Percentiles rank a stretch among this genome's conserved stretches.
phyloP scores from a whole-genome alignment of 176 grass and related monocot species.

The Microstegium vimineum region DNA sequence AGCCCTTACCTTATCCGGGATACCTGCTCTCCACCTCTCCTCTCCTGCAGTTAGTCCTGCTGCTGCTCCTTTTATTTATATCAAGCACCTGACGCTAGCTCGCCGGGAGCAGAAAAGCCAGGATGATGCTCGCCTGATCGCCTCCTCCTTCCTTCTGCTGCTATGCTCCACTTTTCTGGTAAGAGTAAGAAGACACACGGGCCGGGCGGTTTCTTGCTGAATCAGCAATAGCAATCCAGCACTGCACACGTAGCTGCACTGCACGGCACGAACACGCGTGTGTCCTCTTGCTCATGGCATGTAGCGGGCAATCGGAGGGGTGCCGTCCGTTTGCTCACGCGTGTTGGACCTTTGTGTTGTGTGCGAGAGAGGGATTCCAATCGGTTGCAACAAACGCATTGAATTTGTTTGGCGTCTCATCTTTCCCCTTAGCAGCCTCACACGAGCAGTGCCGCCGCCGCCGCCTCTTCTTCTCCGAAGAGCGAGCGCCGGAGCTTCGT shows the following conservation, averaged over 20 bases:
- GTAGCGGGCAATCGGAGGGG: neutral
- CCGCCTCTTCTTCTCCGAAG: too few relatives aligned
- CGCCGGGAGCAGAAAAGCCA: neutral
- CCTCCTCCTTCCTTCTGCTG: neutral
- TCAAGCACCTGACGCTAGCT: too few relatives aligned
- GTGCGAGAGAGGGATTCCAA: slow-evolving; percentile 9
- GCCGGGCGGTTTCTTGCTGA: slow-evolving; percentile 10
- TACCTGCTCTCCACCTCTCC: neutral
- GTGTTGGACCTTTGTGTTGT: neutral
- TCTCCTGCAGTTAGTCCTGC: too few relatives aligned
- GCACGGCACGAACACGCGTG: neutral
- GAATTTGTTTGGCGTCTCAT: neutral
- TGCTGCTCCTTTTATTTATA: slow-evolving; percentile 16
- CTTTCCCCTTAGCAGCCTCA: neutral
- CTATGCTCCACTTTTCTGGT: slow-evolving; percentile 22
- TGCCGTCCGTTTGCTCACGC: slow-evolving; percentile 41
- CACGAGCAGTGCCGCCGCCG: neutral
- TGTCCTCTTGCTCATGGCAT: slow-evolving; percentile 1
- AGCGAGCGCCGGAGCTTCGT: too few relatives aligned
- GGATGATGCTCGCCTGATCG: neutral
- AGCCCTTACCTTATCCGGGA: slow-evolving; percentile 31
- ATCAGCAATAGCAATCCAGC: neutral
- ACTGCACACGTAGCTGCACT: neutral
- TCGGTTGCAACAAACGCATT: slow-evolving; percentile 51
- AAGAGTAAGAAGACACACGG: too few relatives aligned